Evolutionary conservation across 2,329 filamentous ascomycete genomes (phyloP), one percentile per base, ranked within the genome.

Genomic region (Xylariales sp.): DNA sequence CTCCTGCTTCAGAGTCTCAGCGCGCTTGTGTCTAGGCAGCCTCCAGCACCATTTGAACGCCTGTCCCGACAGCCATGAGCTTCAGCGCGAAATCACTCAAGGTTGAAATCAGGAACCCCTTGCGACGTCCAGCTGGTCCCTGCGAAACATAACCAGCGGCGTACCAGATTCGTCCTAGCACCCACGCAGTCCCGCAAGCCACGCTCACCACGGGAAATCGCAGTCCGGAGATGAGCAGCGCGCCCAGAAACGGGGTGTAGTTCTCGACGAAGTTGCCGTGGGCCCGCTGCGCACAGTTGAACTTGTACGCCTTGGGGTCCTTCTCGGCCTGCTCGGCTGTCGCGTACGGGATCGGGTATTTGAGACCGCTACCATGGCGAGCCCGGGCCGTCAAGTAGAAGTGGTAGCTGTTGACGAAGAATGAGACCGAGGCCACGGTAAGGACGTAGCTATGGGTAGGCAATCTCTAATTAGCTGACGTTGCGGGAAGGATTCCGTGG

Each of bases 231-330:
- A 84, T 68, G 45, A 81, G 58, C 9, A 82, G 62, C 18, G 68
- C 62, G 16, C 63, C 66, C 9, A 83, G 53, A 55, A 76, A 68
- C 3, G 76, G 65, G 7, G 71, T 63, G 25, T 76, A 65, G 62
- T 78, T 81, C 67, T 85, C 82, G 49, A 69, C 70, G 63, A 71
- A 84, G 68, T 84, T 83, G 51, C 67, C 62, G 57, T 85, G 81
- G 8, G 78, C 72, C 35, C 77, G 74, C 51, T 57, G 57, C 7
- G 56, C 52, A 65, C 79, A 83, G 69, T 85, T 85, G 67, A 84
- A 84, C 40, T 59, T 56, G 58, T 63, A 74, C 31, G 72, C 78
- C 36, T 69, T 69, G 34, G 68, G 65, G 54, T 80, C 68, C 62
- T 77, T 74, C 21, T 65, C 67, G 15, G 75, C 74, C 32, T 71